Percentiles rank a stretch among this genome's conserved stretches.
Conservation (phyloP, 176 grass and related monocot species). For the Hordeum marinum region DNA sequence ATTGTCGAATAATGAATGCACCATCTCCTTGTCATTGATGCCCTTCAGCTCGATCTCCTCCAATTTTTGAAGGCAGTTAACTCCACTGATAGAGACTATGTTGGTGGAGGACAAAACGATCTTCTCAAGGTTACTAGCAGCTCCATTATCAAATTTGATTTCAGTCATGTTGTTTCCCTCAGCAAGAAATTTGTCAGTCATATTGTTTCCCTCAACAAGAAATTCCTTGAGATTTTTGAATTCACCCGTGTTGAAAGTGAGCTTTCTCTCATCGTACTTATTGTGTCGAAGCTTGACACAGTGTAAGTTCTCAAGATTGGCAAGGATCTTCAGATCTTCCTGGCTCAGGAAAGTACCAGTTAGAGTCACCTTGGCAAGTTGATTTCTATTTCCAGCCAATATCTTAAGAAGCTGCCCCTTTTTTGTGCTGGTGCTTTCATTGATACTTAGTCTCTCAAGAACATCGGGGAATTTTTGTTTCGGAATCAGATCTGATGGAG, state of each 20-base stretch:
- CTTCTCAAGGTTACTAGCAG: neutral
- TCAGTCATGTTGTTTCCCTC: neutral
- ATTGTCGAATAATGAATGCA: neutral
- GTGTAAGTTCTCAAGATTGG: neutral
- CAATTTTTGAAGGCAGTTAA: neutral
- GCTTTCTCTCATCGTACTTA: rapidly evolving
- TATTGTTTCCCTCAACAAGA: neutral
- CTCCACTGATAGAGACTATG: neutral
- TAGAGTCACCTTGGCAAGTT: conserved; percentile 25
- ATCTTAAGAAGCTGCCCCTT: neutral
- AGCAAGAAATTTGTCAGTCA: neutral
- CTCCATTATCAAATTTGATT: neutral
- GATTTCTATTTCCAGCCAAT: rapidly evolving
- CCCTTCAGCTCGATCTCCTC: neutral
- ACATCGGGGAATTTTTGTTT: neutral
- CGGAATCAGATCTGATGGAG: neutral
- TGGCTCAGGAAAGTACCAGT: neutral
- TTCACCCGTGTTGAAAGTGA: neutral
- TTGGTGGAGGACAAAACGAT: neutral
- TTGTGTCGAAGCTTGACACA: neutral
- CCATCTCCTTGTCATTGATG: too few relatives aligned
- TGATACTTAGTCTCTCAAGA: too few relatives aligned
- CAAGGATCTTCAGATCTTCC: neutral
- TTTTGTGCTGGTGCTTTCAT: neutral
- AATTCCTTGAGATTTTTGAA: neutral